Base-by-base conservation (phyloP, 768 basidiomycete genomes). In the Dictyophora rubrovolvata region DNA sequence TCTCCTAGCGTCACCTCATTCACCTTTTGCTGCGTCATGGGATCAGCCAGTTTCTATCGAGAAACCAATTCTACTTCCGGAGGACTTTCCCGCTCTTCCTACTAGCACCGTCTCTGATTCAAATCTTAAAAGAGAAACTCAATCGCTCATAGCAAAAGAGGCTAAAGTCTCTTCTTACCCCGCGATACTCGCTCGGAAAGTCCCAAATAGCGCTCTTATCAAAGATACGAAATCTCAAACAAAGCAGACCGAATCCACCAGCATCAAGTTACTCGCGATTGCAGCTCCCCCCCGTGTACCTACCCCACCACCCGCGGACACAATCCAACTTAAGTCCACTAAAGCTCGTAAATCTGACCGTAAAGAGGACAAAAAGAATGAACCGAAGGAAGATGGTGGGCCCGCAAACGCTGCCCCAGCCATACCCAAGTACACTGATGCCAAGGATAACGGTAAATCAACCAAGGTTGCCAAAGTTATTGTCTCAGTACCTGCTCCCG, bases 51-150 rank as follows among this genome's bases (percentile, higher is more conserved):
- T 76, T 61, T 74, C 73, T 54, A 34, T 52, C 16, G 28, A 22
- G 16, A 22, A 36, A 36, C 57, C 67, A 52, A 69, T 71, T 52
- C 67, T 89, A 57, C 87, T 87, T 62, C 73, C 82, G 46, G 73
- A 80, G 67, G 89, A 91, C 70, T 91, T 91, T 69, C 89, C 88
- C 55, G 86, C 87, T 37, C 75, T 91, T 61, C 72, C 78, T 48
- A 42, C 62, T 61, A 69, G 61, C 66, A 61, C 47, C 62, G 74
- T 67, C 7, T 36, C 48, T 62, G 72, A 65, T 69, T 64, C 67
- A 58, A 57, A 63, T 20, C 56, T 66, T 60, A 63, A 64, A 46
- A 57, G 59, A 53, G 67, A 67, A 53, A 48, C 33, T 48, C 67
- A 62, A 64, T 66, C 60, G 46, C 37, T 46, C 55, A 55, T 65